phyloP scores from a whole-genome alignment of 2,329 filamentous ascomycete genomes.

The Scortechinia acanthostroma region DNA sequence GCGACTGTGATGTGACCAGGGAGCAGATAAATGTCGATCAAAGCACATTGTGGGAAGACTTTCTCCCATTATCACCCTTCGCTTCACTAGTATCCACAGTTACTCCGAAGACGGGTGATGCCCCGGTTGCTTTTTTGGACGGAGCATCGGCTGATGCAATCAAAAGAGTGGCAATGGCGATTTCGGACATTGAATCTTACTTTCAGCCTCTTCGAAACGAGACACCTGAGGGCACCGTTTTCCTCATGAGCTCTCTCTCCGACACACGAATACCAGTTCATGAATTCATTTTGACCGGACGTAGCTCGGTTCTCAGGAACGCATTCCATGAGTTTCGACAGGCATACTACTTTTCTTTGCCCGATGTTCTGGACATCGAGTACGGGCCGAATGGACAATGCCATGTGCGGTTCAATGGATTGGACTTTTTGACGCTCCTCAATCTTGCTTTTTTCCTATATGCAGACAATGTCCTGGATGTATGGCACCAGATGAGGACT shows the following conservation, averaged over 20 bases:
- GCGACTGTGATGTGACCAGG: conserved; percentile 52
- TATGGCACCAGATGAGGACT: conserved; percentile 45
- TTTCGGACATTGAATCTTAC: background rate
- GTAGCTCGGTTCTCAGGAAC: conserved; percentile 42
- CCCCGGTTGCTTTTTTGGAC: background rate
- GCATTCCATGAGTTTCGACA: background rate
- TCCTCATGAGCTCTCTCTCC: background rate
- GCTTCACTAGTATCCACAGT: background rate
- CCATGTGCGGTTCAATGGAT: conserved; percentile 40
- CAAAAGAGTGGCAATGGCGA: background rate
- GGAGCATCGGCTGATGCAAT: too few species aligned
- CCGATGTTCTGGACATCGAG: background rate
- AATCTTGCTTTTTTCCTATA: conserved; percentile 56
- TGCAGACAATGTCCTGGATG: conserved; percentile 51
- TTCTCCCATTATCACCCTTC: background rate
- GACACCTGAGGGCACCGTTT: background rate
- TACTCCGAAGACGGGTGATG: background rate
- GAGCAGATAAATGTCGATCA: conserved; percentile 26
- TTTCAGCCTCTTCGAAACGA: background rate
- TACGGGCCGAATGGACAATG: conserved; percentile 23
- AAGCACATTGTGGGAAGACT: background rate
- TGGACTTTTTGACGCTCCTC: conserved; percentile 53
- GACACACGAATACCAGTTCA: conserved; percentile 43
- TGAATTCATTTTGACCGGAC: conserved; percentile 46
- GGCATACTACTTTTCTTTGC: background rate